phyloP scores from a whole-genome alignment of 2,329 filamentous ascomycete species.

The Mariannaea sp. region DNA sequence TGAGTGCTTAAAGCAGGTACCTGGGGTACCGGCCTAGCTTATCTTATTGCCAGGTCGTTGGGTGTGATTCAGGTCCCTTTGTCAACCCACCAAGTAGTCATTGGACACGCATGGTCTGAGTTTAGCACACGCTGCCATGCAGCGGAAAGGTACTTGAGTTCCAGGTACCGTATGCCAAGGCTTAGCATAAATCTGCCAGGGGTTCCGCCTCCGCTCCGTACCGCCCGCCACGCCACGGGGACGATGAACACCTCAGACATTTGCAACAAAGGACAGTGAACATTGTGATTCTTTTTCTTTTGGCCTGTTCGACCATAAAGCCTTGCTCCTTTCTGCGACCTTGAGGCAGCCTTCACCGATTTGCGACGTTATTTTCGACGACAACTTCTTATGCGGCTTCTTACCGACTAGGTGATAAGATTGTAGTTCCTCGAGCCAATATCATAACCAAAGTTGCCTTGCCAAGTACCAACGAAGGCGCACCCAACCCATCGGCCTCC shows the following conservation, averaged over 20 bases:
- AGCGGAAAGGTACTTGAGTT: slow-evolving; percentile 2
- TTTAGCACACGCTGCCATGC: no score
- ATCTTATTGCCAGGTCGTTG: no score
- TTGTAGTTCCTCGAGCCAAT: slow-evolving; percentile 16
- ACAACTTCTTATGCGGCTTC: slow-evolving; percentile 13
- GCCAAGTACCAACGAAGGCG: slow-evolving; percentile 10
- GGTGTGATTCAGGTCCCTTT: no score
- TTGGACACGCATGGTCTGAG: no score
- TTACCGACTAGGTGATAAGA: slow-evolving; percentile 29
- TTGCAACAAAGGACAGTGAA: slow-evolving; percentile 16
- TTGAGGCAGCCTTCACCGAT: not conserved
- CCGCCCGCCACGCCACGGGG: slow-evolving; percentile 30
- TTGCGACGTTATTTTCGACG: slow-evolving; percentile 17
- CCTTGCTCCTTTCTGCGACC: not conserved
- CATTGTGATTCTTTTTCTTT: no score
- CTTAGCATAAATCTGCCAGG: slow-evolving; percentile 20
- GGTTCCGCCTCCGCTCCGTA: slow-evolving; percentile 28
- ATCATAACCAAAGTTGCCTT: slow-evolving; percentile 16
- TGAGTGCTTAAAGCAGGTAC: no score
- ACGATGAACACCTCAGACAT: slow-evolving; percentile 24
- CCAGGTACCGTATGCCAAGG: slow-evolving; percentile 20
- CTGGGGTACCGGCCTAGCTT: no score
- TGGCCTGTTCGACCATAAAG: slow-evolving; percentile 14
- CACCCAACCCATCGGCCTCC: slow-evolving; percentile 1
- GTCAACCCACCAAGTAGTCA: no score